phyloP scores from a whole-genome alignment of 495 filamentous ascomycete species.

The Apiosordaria backusii region DNA sequence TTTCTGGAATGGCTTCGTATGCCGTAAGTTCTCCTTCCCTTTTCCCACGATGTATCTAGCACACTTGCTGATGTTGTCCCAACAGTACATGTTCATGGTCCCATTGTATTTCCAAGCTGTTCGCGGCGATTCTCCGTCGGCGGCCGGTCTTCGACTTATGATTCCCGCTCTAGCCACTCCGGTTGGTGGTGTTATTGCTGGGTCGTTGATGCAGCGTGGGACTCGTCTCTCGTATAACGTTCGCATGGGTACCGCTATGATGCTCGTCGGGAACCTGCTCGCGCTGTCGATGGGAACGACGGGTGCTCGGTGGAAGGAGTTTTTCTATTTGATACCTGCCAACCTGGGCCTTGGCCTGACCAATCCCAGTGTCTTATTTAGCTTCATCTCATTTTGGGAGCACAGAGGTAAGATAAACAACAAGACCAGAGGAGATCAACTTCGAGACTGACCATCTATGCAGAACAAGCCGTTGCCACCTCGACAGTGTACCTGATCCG shows the following conservation, averaged over 20 bases:
- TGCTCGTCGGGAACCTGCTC: conserved; percentile 58
- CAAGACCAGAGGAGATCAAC: conserved; percentile 12
- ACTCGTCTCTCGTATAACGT: conserved; percentile 55
- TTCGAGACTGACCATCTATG: not conserved
- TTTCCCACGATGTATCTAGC: not conserved
- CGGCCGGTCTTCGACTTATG: conserved; percentile 55
- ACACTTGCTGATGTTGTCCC: not conserved
- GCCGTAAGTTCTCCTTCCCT: conserved; percentile 44
- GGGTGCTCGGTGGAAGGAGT: conserved; percentile 58
- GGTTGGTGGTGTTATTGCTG: conserved; percentile 57
- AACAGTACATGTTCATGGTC: conserved; percentile 62
- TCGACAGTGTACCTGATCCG: conserved; percentile 64
- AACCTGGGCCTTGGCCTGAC: conserved; percentile 63
- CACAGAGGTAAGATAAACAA: conserved; percentile 49
- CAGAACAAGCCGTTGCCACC: conserved; percentile 63
- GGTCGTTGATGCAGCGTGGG: conserved; percentile 61
- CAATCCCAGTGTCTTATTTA: conserved; percentile 61
- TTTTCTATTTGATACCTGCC: conserved; percentile 57
- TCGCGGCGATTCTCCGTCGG: conserved; percentile 56
- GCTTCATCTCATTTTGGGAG: conserved; percentile 59
- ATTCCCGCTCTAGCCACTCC: conserved; percentile 61
- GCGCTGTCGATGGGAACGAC: conserved; percentile 52
- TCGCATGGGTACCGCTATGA: conserved; percentile 52
- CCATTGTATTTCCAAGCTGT: conserved; percentile 65
- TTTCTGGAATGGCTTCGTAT: conserved; percentile 59